A percentile compares a stretch with the other conserved stretches of the same genome.
phyloP scores from a whole-genome alignment of 192 early-diverging fungal species.

The Geranomyces variabilis region DNA sequence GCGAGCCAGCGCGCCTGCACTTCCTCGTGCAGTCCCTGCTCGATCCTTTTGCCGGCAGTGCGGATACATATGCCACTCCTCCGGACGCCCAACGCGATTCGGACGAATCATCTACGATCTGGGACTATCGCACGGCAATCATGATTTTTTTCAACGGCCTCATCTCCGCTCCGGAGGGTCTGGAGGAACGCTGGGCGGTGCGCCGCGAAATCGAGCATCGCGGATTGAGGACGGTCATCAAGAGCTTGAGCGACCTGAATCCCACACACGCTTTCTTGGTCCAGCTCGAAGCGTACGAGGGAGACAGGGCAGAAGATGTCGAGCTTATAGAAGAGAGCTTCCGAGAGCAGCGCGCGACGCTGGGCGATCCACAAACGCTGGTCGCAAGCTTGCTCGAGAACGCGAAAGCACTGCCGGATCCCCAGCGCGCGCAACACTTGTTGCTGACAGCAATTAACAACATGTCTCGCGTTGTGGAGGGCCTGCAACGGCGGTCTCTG shows the following conservation, averaged over 20 bases:
- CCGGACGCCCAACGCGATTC: neutral
- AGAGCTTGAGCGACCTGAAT: conserved; percentile 20
- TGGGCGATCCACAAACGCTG: conserved; percentile 36
- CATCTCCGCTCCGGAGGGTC: conserved; percentile 34
- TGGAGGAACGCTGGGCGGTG: conserved; percentile 32
- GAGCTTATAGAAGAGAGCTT: conserved; percentile 36
- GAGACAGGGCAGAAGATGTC: conserved; percentile 38
- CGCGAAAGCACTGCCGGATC: conserved; percentile 30
- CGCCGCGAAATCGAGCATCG: conserved; percentile 37
- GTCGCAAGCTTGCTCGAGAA: conserved; percentile 21
- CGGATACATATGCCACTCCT: neutral
- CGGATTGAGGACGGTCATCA: conserved; percentile 29
- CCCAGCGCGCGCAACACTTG: conserved; percentile 25
- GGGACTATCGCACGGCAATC: conserved; percentile 37
- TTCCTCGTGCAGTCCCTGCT: conserved; percentile 31
- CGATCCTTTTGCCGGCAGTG: conserved; percentile 28
- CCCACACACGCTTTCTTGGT: conserved; percentile 30
- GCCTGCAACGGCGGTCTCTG: conserved; percentile 20
- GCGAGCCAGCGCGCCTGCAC: conserved; percentile 36
- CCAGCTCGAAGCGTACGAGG: conserved; percentile 40
- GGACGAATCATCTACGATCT: conserved; percentile 22
- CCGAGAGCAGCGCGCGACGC: conserved; percentile 23
- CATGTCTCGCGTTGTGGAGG: conserved; percentile 7
- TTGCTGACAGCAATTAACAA: neutral
- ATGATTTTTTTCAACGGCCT: conserved; percentile 39